Evolutionary conservation across 306 rosid genomes (phyloP), one percentile per base, ranked within the genome.

Genomic region (Cicer chorassanicum): DNA sequence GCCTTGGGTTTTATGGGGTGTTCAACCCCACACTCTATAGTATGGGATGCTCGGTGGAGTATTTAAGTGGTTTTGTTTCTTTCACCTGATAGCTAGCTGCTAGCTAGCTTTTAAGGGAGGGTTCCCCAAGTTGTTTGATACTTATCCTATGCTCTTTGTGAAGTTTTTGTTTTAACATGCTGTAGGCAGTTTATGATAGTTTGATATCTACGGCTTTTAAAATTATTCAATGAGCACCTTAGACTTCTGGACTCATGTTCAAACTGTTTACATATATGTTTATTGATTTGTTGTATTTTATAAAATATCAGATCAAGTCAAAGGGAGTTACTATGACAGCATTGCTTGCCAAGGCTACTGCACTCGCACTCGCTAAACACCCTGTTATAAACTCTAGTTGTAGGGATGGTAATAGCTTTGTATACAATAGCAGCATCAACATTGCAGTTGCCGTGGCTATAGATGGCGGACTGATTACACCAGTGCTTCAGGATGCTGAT

Each of bases 311-410:
- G 99, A 88, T 95, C 77, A 95, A 95, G 84, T 80, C 90, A 14
- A 95, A 95, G 88, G 99, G 99, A 81, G 99, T 95, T 75, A 95
- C 99, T 51, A 95, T 95, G 99, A 92, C 98, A 18, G 97, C 99
- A 50, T 86, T 95, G 88, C 98, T 95, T 81, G 99, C 98, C 41
- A 95, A 95, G 90, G 98, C 98, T 6, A 87, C 99, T 7, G 99
- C 98, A 65, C 93, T 94, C 19, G 97, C 99, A 0, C 78, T 94
- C 79, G 92, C 72, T 80, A 76, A 90, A 77, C 99, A 94, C 80
- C 97, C 99, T 49, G 89, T 90, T 15, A 86, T 94, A 66, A 94
- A 94, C 86, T 92, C 99, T 9, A 86, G 93, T 65, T 94, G 97
- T 83, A 82, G 97, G 81, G 99, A 94, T 84, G 99, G 97, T 72